Evolutionary conservation across 306 rosid genomes (phyloP).

Genomic region (Spatholobus suberectus): DNA sequence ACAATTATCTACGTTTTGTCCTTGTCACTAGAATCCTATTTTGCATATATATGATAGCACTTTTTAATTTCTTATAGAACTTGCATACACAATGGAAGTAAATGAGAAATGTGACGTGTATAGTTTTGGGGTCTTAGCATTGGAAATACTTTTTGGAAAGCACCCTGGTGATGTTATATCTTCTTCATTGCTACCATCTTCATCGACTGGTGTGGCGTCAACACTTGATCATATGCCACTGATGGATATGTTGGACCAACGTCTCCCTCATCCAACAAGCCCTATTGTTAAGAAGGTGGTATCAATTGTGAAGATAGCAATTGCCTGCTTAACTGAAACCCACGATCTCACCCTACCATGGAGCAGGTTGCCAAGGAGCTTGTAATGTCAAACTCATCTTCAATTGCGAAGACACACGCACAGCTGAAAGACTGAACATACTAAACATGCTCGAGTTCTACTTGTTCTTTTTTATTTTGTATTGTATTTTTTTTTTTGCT

Average conservation of each 20-base stretch:
- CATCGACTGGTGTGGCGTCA: not conserved
- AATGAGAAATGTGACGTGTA: no score
- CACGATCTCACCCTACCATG: not conserved
- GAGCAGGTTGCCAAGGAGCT: not conserved
- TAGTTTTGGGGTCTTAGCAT: no score
- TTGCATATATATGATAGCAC: no score
- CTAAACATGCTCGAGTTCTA: not conserved
- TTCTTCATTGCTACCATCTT: not conserved
- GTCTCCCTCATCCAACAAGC: not conserved
- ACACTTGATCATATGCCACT: not conserved
- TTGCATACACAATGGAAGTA: no score
- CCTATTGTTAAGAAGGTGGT: not conserved
- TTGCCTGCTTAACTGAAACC: not conserved
- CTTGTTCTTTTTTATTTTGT: no score
- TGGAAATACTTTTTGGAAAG: not conserved
- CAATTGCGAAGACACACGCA: not conserved
- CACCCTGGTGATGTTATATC: not conserved
- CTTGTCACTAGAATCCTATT: no score
- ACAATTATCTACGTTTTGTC: not conserved
- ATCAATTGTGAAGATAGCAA: not conserved
- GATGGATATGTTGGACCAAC: not conserved
- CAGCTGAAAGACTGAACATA: not conserved
- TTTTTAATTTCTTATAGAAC: no score
- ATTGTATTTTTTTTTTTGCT: no score
- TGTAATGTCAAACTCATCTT: not conserved